Base-by-base conservation (phyloP, 345 rosid genomes). In the Salix exigua region DNA sequence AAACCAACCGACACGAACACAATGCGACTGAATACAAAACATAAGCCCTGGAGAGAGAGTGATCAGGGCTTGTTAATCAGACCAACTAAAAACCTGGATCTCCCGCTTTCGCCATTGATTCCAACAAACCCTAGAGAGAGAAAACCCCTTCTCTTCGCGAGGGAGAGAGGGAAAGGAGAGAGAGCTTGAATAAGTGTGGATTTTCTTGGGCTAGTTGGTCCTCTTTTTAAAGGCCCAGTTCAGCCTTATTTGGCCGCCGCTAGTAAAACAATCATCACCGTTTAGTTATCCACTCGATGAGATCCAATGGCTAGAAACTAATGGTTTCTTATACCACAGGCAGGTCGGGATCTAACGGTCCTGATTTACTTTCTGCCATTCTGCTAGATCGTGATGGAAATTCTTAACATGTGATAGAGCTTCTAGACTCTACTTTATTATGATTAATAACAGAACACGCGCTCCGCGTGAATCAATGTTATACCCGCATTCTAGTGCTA, bases 51-150 rank as follows among this genome's bases (percentile, higher is more conserved):
- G 62, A 30, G n/a, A 67, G 48, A 53, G 26, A 72, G 16, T 50
- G 19, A 69, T 30, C 70, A 70, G 21, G 17, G 61, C 55, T 5
- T 62, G 21, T 37, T n/a, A 35, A 51, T 76, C 74, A 68, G 48
- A 72, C 79, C 50, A 72, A 70, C 68, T 75, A 53, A 42, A 64
- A 70, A 80, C 73, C 73, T 76, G 77, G 77, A 80, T 80, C 73
- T 76, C 77, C 72, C 68, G 72, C 82, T 50, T 44, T 16, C 53
- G 68, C 67, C 26, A 74, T 69, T 42, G 73, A 61, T 79, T 72
- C 69, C 38, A 30, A 77, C 65, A 66, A 78, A 67, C 33, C 71
- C 31, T 26, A 50, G 60, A 28, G 65, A 28, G 67, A 51, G 30
- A 58, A 40, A 37, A 30, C 25, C 25, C 58, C 37, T 37, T 67